Percentiles rank a stretch among this genome's conserved stretches.
phyloP scores from a whole-genome alignment of 257 asterid genomes.

The Scutellaria barbata region DNA sequence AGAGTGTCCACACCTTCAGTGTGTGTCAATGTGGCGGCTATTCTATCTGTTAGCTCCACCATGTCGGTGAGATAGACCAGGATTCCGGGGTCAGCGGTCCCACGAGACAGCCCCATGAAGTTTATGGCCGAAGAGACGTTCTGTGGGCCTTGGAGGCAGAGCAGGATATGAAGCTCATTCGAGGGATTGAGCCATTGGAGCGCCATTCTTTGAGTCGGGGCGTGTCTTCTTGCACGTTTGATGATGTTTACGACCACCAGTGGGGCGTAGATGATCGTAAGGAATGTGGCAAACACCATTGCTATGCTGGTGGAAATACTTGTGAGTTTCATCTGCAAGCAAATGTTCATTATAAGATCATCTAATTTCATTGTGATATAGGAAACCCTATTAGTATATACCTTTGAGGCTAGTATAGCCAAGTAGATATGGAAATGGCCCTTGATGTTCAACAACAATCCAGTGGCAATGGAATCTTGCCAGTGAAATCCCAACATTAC shows the following conservation, averaged over 20 bases:
- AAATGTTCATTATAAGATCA: too few species aligned
- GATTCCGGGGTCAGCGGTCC: slow-evolving; percentile 71
- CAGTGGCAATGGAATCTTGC: slow-evolving; percentile 86
- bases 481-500: slow-evolving; percentile 78
- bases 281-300: slow-evolving; percentile 61
- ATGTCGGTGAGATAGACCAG: slow-evolving; percentile 73
- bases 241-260: slow-evolving; percentile 69
- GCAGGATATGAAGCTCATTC: slow-evolving; percentile 62
- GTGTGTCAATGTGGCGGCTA: slow-evolving; percentile 73
- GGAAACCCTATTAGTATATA: slow-evolving; percentile 44
- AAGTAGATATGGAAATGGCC: slow-evolving; percentile 88
- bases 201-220: slow-evolving; percentile 86
- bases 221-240: slow-evolving; percentile 73
- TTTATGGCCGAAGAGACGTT: slow-evolving; percentile 56
- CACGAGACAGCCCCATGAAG: slow-evolving; percentile 73
- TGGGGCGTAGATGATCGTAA: slow-evolving; percentile 73
- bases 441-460: slow-evolving; percentile 76
- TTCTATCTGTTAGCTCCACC: slow-evolving; percentile 72
- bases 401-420: slow-evolving; percentile 63
- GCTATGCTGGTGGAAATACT: slow-evolving; percentile 61
- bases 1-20: slow-evolving; percentile 51
- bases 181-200: slow-evolving; percentile 72
- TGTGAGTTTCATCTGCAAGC: slow-evolving; percentile 64
- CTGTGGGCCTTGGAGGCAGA: slow-evolving; percentile 67
- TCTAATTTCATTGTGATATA: too few species aligned